Conservation (phyloP, 495 filamentous ascomycete species). For the Aspergillus leporis region DNA sequence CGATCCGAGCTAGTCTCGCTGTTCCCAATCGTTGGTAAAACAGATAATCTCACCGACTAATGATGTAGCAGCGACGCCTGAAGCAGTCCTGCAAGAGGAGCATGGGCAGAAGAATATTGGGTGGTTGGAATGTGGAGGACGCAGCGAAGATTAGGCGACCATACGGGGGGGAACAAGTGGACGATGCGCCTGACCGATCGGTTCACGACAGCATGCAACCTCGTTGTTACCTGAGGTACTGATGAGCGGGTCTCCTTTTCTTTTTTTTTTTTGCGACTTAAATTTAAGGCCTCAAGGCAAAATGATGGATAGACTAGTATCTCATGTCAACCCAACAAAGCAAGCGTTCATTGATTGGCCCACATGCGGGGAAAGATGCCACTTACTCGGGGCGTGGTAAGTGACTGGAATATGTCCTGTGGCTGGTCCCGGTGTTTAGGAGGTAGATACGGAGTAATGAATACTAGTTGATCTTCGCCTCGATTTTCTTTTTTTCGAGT, state of each 20-base stretch:
- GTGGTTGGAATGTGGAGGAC: not conserved
- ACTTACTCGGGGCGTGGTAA: not conserved
- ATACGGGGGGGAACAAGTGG: conserved; percentile 13
- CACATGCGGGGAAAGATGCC: not conserved
- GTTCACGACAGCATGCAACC: not conserved
- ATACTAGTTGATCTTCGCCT: no score
- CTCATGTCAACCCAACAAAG: not conserved
- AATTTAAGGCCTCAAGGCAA: not conserved
- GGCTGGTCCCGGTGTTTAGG: no score
- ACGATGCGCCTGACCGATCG: conserved; percentile 12
- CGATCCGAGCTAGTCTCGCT: not conserved
- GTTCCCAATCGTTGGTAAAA: not conserved
- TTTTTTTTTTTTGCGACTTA: no score
- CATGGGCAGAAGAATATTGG: not conserved
- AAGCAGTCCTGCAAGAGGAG: not conserved
- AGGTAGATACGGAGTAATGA: not conserved
- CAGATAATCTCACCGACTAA: conserved; percentile 3
- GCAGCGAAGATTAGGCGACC: not conserved
- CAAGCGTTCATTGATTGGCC: not conserved
- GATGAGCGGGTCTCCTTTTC: not conserved
- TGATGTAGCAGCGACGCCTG: not conserved
- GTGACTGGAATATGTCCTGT: not conserved
- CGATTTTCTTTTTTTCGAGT: no score
- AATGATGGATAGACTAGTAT: not conserved
- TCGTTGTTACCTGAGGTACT: conserved; percentile 1